Base-by-base conservation (phyloP, 2,329 filamentous ascomycete genomes). In the Knoxdaviesia proteae region DNA sequence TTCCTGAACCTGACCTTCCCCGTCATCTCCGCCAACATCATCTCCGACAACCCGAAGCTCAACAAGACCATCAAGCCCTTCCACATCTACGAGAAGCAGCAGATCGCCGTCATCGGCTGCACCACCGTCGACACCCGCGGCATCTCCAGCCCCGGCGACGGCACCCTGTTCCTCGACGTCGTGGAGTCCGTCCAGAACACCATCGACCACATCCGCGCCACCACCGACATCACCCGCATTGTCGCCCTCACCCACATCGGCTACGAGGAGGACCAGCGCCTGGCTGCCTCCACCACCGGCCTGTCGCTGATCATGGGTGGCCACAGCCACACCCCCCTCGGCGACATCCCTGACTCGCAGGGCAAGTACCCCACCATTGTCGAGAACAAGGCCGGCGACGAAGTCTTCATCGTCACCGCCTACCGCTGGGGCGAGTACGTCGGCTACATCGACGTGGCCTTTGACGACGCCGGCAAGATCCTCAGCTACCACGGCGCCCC, bases 361-460 rank as follows among this genome's bases (percentile, higher is more conserved):
- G 75, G 74, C 34, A 61, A 67, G 6, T 80, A 80, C 51, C 76
- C 76, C 1, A 80, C 75, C 9, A 71, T 80, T 41, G 65, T 67
- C 42, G 57, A 67, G 32, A 77, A 80, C 53, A 56, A 63, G 47
- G 67, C 72, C 41, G 74, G 72, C 38, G 69, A 79, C 34, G 76
- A 80, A 50, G 75, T 80, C 41, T 80, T 79, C 52, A 67, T 79
- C 50, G 75, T 80, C 11, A 77, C 74, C 6, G 69, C 74, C 3
- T 80, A 74, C 52, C 68, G 74, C 47, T 80, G 76, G 76, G 75
- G 75, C 42, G 72, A 79, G 57, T 79, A 79, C 44, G 56, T 80
- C 3, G 76, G 75, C 45, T 75, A 75, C 54, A 80, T 80, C 48
- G 74, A 78, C 47, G 65, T 80, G 6, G 72, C 70, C 1, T 80